These are phyloP conservation scores for Dendrocalamus sinicus DNA, from an alignment of 176 grass and related monocot species.

Conservation along the genomic window DNA sequence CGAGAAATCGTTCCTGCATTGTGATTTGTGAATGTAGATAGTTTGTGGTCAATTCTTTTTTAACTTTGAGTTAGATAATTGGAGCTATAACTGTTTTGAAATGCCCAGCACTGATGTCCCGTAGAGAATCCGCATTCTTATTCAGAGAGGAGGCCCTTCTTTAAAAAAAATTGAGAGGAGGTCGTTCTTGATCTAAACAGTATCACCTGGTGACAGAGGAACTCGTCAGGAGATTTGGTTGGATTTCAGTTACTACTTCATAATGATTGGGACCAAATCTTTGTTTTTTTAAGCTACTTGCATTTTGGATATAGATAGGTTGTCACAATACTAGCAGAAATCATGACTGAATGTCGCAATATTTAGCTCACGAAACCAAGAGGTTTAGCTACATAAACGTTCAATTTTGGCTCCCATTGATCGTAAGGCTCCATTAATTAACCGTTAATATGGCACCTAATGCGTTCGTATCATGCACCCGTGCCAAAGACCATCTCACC, in stretches of 20 bases:
- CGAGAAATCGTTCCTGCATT: background rate
- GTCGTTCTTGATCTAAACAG: background rate
- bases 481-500: background rate
- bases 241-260: background rate
- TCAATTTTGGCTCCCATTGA: background rate
- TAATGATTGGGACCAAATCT: background rate
- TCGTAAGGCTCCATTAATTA: background rate
- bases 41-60: background rate
- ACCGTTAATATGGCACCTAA: background rate
- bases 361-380: background rate
- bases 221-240: no score
- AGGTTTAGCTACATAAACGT: background rate
- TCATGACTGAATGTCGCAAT: background rate
- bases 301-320: background rate
- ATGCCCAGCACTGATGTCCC: background rate
- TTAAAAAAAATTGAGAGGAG: no score
- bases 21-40: background rate
- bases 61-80: background rate
- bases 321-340: background rate
- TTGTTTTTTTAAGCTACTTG: background rate
- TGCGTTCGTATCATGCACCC: background rate
- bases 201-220: no score
- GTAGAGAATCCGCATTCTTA: background rate
- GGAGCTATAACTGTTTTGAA: background rate
- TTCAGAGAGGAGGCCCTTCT: background rate